Base-by-base conservation (phyloP, 2,329 filamentous ascomycete species). In the Trichoderma polysporum region DNA sequence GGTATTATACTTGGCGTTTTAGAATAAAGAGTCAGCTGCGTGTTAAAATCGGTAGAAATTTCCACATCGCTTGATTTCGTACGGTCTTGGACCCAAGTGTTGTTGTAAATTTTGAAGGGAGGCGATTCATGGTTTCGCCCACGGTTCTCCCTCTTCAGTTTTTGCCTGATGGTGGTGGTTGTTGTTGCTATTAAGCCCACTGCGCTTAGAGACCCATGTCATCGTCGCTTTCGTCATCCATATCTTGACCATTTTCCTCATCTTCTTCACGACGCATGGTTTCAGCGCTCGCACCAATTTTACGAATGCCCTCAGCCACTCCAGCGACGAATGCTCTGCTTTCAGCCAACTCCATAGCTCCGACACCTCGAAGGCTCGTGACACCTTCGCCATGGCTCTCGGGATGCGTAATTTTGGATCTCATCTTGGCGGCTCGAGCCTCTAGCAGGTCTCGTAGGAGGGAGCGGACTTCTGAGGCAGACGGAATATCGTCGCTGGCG, bases 341-440 rank as follows among this genome's bases (percentile, higher is more conserved):
- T 81, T 98, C 94, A 0, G 91, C 90, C 56, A 98, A 83, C 81
- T 99, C 95, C 90, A 98, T 93, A 2, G 92, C 92, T 2, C 95
- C 95, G 0, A 98, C 91, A 25, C 94, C 94, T 2, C 84, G 78
- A 66, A 90, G 71, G 66, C 82, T 86, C 76, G 91, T 85, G 66
- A 92, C 86, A n/a, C 94, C 89, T 25, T 89, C 88, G 3, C 88
- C 88, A 9, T 86, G 90, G 22, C 86, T 86, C 73, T 93, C 91
- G 58, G 97, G 79, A 45, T 88, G 86, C 41, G 88, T 86, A 15
- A 92, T 89, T 69, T 90, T 91, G 39, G 87, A 88, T 69, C 93
- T 83, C 83, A 97, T 89, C 82, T 98, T 98, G 60, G 93, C 92
- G 77, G 94, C 92, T 49, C 95, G 84, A 59, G 95, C 92, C 79